Evolutionary conservation across 116 monocot genomes (phyloP), one percentile per base, ranked within the genome.

Genomic region (Dioscorea cayenensis): DNA sequence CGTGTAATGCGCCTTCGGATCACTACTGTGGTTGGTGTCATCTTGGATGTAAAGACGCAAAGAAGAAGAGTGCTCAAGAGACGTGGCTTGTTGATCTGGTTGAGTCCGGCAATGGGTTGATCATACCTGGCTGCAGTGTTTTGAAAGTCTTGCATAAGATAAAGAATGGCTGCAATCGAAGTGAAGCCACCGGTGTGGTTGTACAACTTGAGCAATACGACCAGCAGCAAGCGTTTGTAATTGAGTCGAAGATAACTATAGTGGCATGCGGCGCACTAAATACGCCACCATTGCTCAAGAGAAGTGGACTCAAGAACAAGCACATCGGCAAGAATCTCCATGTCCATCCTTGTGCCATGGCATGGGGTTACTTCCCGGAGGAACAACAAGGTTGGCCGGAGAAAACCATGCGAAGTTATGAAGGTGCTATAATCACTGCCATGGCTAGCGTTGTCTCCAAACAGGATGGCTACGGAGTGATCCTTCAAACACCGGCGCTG

Each of bases 11-110:
- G 1, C 73, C 84, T 28, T 36, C 35, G 27, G 83, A 84, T 64
- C 92, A 93, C 63, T 49, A 84, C 83, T 93, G 92, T 60, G 92
- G 92, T 13, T 87, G 92, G 89, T 89, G 89, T 49, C 69, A 78
- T 63, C 79, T 93, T 22, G 92, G 92, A 2, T 93, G 92, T 73
- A 83, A 60, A 36, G 80, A 86, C 36, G 86, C 87, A 9, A 61
- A 28, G 28, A 92, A 92, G 80, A 77, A 82, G 43, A 80, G 78
- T 48, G 82, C 86, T 10, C 3, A 58, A 7, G 84, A 86, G 84
- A 93, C 89, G 27, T 93, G 92, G 89, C 81, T 93, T 7, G 82
- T 75, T 16, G 89, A 93, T 59, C 52, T 86, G 79, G 73, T 68
- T 2, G 61, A 78, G 11, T 86, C 82, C 18, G 84, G 82, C 16